Conservation (phyloP, 1,284 basidiomycete species). For the Melampsora larici-populina region DNA sequence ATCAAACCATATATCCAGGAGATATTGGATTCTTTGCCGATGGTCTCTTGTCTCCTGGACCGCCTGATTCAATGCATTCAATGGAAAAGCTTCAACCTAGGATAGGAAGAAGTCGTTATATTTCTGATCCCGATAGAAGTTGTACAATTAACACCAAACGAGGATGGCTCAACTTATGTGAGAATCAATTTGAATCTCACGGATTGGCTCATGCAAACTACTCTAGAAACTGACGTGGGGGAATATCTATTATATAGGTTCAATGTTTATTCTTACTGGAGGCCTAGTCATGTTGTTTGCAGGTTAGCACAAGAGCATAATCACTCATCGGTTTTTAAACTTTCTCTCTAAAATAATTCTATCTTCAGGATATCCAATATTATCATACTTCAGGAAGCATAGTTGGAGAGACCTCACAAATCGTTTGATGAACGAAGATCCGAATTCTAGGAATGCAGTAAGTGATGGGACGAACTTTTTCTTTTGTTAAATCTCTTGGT, state of each 20-base stretch:
- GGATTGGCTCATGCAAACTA: neutral
- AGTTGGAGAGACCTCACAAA: neutral
- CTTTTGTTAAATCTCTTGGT: neutral
- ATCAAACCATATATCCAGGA: neutral
- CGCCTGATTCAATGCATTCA: conserved; percentile 34
- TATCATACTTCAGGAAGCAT: conserved; percentile 17
- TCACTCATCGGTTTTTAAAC: neutral
- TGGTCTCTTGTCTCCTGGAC: conserved; percentile 35
- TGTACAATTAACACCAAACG: conserved; percentile 19
- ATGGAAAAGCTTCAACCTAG: conserved; percentile 21
- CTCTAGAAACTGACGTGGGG: neutral
- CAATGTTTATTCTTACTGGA: conserved; percentile 5
- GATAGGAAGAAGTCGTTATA: conserved; percentile 34
- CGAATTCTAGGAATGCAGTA: too few species aligned
- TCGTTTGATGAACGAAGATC: too few species aligned
- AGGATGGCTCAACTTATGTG: conserved; percentile 39
- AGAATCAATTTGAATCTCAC: neutral
- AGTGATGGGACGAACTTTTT: conserved; percentile 1
- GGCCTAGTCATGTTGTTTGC: conserved; percentile 38
- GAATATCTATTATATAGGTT: neutral
- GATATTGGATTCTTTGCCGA: conserved; percentile 26
- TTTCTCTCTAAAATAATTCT: neutral
- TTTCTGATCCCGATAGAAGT: conserved; percentile 1
- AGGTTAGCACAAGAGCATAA: neutral
- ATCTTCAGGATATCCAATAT: conserved; percentile 34